Conservation (phyloP, 106 monocot species). For the Allium sativum region DNA sequence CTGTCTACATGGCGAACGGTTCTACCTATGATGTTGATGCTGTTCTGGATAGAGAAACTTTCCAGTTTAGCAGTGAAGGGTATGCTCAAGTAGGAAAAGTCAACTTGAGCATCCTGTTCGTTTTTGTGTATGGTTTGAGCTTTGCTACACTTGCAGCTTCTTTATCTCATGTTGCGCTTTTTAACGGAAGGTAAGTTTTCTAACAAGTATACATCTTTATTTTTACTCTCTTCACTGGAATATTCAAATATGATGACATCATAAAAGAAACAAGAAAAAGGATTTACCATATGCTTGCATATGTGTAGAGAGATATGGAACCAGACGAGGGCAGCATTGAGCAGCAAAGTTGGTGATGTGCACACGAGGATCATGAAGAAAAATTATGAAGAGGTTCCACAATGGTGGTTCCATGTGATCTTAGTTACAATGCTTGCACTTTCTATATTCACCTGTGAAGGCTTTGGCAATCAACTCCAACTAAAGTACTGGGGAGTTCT, state of each 20-base stretch:
- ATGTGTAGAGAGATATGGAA: slow-evolving; percentile 26
- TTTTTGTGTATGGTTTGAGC: slow-evolving; percentile 15
- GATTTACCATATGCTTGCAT: too few species aligned
- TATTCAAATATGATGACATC: background rate
- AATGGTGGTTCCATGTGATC: slow-evolving; percentile 47
- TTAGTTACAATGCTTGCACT: slow-evolving; percentile 25
- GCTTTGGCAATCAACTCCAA: slow-evolving; percentile 37
- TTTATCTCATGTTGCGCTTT: slow-evolving; percentile 22
- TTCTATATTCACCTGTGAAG: slow-evolving; percentile 27
- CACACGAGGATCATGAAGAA: slow-evolving; percentile 48
- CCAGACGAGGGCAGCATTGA: slow-evolving; percentile 18
- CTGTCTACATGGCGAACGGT: slow-evolving; percentile 26
- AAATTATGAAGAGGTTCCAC: slow-evolving; percentile 37
- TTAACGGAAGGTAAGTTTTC: slow-evolving; percentile 22
- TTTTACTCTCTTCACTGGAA: background rate
- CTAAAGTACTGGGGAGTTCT: slow-evolving; percentile 46
- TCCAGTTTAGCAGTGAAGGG: slow-evolving; percentile 17
- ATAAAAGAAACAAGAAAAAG: too few species aligned
- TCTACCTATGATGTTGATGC: slow-evolving; percentile 22
- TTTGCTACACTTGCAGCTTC: slow-evolving; percentile 25
- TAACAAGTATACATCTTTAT: background rate
- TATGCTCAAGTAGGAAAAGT: slow-evolving; percentile 16
- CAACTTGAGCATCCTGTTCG: slow-evolving; percentile 22
- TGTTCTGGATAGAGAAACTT: slow-evolving; percentile 31
- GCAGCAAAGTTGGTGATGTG: slow-evolving; percentile 18